Percentiles rank a stretch among this genome's conserved stretches.
Conservation (phyloP, 108 stramenopile species). For the Parmales sp. region DNA sequence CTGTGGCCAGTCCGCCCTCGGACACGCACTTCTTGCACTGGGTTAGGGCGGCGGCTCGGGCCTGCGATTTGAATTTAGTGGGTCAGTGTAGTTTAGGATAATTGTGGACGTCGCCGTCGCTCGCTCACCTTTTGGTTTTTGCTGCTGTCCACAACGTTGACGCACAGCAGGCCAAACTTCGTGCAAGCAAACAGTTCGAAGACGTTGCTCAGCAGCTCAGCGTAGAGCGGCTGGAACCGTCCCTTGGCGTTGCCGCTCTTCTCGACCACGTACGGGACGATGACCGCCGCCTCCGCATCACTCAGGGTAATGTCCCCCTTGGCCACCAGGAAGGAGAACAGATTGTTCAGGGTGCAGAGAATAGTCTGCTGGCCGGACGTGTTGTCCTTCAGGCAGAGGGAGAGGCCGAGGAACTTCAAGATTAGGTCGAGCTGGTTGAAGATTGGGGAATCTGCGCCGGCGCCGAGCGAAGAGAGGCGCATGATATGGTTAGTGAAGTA, state of each 20-base stretch:
- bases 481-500: too few species aligned
- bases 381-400: constrained; percentile 55
- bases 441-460: too few species aligned
- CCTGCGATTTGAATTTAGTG: too few species aligned
- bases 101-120: too few species aligned
- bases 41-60: constrained; percentile 47
- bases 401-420: constrained; percentile 58
- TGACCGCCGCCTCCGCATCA: constrained; percentile 44
- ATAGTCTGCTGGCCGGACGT: constrained; percentile 57
- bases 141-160: constrained; percentile 54
- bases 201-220: constrained; percentile 30
- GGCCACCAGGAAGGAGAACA: constrained; percentile 30
- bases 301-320: constrained; percentile 42
- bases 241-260: constrained; percentile 63
- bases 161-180: constrained; percentile 54
- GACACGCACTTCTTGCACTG: constrained; percentile 50
- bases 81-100: too few species aligned
- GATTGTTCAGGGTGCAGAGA: constrained; percentile 33
- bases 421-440: constrained; percentile 58
- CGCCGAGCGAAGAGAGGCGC: too few species aligned
- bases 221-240: neutral
- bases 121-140: constrained; percentile 42
- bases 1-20: constrained; percentile 40
- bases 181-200: constrained; percentile 37
- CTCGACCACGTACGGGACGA: constrained; percentile 64